Evolutionary conservation across 2,329 filamentous ascomycete genomes (phyloP), one percentile per base, ranked within the genome.

Genomic region (Botrytis medusae): DNA sequence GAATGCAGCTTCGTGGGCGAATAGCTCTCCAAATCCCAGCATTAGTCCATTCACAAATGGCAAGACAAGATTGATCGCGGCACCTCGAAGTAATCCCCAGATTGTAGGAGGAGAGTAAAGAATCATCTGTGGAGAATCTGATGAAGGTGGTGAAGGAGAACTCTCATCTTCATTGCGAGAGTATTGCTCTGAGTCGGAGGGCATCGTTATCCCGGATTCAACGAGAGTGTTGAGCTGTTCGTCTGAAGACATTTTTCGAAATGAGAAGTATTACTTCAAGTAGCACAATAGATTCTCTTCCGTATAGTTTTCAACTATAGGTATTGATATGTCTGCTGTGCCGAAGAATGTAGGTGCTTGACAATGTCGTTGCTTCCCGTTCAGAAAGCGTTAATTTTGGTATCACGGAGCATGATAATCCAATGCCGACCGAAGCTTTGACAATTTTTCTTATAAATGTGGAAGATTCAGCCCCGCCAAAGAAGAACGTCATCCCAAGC

Each of bases 41-140:
- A 99, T 99, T 86, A 99, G 89, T 64, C 96, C 96, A 84, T 99
- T 99, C 80, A 99, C 90, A 80, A 99, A 99, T 0, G 96, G 96
- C 32, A 99, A 84, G 1, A 99, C 80, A n/a, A 99, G 86, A 82
- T 99, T 99, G 84, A 99, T 99, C 9, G 95, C 94, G 25, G 94
- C 93, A 54, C 96, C 94, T 72, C 95, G 90, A 72, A 98, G 77
- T 75, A 99, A 83, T 16, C 93, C 90, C 93, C 93, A 97, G 62
- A 97, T 79, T 0, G 94, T 97, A 3, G 96, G 95, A 5, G 95
- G 94, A 77, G 90, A 90, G 87, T 98, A 99, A 64, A 98, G 88
- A 65, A 97, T 91, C 79, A 97, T 83, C 14, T 92, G 91, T 1
- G 89, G 87, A 18, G 89, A 91, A 71, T 84, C 84, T 12, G 86